A percentile compares a stretch with the other conserved stretches of the same genome.
Evolutionary conservation across 148 eudicot genomes (phyloP).

Genomic region (Camellia lanceoleosa): DNA sequence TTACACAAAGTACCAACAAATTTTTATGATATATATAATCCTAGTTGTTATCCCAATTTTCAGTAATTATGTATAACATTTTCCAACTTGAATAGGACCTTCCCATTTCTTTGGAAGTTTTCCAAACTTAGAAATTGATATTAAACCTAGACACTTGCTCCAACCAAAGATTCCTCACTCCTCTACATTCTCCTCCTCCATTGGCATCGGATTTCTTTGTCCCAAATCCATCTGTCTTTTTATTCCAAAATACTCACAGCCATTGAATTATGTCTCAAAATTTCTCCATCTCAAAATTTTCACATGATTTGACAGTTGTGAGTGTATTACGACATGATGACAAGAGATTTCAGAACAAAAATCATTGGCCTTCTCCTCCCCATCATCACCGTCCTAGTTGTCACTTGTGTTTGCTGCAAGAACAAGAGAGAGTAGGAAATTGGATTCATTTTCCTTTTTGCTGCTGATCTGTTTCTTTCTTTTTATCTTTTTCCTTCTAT

Average conservation of each 20-base stretch:
- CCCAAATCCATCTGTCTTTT: no score
- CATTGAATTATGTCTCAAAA: no score
- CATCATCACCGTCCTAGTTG: neutral
- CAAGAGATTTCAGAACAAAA: no score
- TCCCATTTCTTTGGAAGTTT: slow-evolving; percentile 8
- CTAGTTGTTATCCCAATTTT: no score
- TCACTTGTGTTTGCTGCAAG: neutral
- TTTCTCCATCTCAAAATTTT: no score
- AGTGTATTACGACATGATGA: no score
- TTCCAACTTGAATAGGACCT: neutral
- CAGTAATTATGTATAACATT: no score
- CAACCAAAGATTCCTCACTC: neutral
- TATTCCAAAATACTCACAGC: no score
- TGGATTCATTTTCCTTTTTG: neutral
- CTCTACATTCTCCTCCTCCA: no score
- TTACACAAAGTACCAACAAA: slow-evolving; percentile 1
- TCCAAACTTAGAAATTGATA: neutral
- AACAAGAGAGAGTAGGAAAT: neutral
- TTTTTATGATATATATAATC: neutral
- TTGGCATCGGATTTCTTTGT: no score
- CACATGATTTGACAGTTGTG: no score
- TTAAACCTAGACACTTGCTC: neutral
- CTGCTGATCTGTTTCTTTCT: neutral
- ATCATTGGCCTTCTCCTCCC: no score
- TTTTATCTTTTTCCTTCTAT: neutral